Evolutionary conservation across 257 asterid species (phyloP), one percentile per base, ranked within the genome.

Genomic region (Fraxinus cuspidata): DNA sequence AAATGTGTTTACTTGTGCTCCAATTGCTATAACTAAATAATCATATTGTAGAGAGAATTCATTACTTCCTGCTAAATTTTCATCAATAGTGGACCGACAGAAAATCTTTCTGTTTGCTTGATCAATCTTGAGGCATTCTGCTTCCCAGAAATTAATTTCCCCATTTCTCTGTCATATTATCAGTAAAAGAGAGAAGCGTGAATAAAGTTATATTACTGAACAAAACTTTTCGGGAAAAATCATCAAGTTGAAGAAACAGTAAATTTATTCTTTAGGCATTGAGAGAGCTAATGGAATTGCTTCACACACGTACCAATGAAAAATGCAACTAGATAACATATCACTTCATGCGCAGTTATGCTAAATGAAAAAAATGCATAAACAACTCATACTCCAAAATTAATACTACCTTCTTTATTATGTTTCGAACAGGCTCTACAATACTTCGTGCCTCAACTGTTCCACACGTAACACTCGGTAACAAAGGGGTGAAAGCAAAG

Each of bases 381-480:
- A 18, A 42, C 4, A 42, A 42, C 16, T 42, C 16, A 42, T 42
- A 42, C 51, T 42, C 56, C 56, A 47, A 47, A 16, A 47, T 15
- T 13, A 15, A 15, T 47, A 47, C 56, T 77, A 92, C 99, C 98
- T 92, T 93, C 83, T 85, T 92, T 16, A 93, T 85, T n/a, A 96
- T 87, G 86, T 93, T 96, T 31, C 99, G 86, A 58, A 96, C 88
- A 16, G 98, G 99, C 83, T 96, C 99, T 19, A 96, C 99, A 29
- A 96, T 89, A 85, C 99, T 96, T 44, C 99, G 88, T n/a, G 98
- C 97, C 86, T 96, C 98, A 32, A 96, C 99, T 4, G 97, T 90
- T 82, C 99, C 99, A 86, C 98, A 93, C 7, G 99, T 96, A 83
- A 93, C 97, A 74, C 98, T 96, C 38, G 99, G 99, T 68, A 96